phyloP scores from a whole-genome alignment of 345 rosid genomes.

The Excoecaria cochinchinensis region DNA sequence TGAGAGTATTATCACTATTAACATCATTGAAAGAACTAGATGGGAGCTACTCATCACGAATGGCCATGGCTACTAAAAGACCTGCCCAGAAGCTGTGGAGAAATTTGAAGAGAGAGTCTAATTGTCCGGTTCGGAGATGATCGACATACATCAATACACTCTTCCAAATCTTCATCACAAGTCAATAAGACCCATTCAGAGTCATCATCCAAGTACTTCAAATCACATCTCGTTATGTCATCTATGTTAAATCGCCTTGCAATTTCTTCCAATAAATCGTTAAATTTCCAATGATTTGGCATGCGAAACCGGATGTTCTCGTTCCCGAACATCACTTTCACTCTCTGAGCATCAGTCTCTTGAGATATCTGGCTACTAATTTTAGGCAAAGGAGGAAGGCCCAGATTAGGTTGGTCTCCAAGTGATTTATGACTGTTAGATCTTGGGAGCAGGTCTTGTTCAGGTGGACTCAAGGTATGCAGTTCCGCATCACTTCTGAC shows the following conservation, averaged over 20 bases:
- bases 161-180: conserved; percentile 85
- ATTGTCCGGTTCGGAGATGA: conserved; percentile 52
- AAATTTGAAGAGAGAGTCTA: conserved; percentile 60
- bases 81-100: conserved; percentile 44
- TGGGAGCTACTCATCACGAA: conserved; percentile 26
- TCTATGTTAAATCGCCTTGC: conserved; percentile 62
- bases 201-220: conserved; percentile 93
- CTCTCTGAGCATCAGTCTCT: conserved; percentile 51
- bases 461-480: conserved; percentile 46
- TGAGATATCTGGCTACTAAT: conserved; percentile 27
- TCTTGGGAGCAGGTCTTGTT: conserved; percentile 35
- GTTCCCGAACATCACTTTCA: conserved; percentile 60
- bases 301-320: conserved; percentile 70
- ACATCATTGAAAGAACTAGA: background rate
- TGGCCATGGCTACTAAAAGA: conserved; percentile 34
- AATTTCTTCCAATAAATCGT: conserved; percentile 62
- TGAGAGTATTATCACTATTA: too few relatives aligned
- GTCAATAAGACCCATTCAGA: conserved; percentile 88
- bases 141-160: conserved; percentile 65
- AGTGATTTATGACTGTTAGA: conserved; percentile 46
- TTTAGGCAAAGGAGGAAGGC: conserved; percentile 25
- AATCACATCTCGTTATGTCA: conserved; percentile 51
- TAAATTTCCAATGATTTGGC: conserved; percentile 46
- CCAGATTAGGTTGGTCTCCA: conserved; percentile 31
- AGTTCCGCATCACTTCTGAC: conserved; percentile 48